Evolutionary conservation across 225 moss, liverwort and hornwort species (phyloP).

Genomic region (Bryum argenteum): DNA sequence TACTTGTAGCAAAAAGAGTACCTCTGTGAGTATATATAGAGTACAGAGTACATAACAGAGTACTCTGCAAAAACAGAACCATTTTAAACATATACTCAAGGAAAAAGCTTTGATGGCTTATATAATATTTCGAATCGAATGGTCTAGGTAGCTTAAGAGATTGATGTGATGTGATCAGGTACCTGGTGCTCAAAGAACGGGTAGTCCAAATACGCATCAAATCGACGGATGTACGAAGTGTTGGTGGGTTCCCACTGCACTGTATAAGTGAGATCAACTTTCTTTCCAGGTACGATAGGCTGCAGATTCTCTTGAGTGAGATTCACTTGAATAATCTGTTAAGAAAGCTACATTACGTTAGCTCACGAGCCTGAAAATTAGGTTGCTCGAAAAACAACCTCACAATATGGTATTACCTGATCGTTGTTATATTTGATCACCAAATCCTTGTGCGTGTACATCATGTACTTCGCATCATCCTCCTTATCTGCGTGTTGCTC

Average conservation of each 20-base stretch:
- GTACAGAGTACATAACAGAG: no score
- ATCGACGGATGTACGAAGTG: slow-evolving; percentile 78
- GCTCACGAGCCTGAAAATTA: no score
- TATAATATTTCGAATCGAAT: no score
- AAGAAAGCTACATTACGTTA: neutral
- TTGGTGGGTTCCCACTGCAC: slow-evolving; percentile 85
- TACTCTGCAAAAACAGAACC: no score
- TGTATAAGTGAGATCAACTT: slow-evolving; percentile 80
- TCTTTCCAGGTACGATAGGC: slow-evolving; percentile 63
- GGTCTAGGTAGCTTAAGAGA: no score
- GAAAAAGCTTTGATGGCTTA: no score
- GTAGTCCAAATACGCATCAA: slow-evolving; percentile 98
- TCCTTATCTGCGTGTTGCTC: slow-evolving; percentile 65
- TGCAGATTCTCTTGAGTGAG: slow-evolving; percentile 80
- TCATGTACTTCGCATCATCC: slow-evolving; percentile 50
- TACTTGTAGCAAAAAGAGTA: no score
- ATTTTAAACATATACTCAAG: no score
- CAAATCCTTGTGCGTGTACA: slow-evolving; percentile 82
- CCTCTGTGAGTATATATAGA: no score
- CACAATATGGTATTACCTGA: slow-evolving; percentile 55
- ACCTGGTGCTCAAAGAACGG: slow-evolving; percentile 99
- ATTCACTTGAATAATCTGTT: slow-evolving; percentile 97
- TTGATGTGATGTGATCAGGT: neutral
- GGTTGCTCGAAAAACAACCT: neutral
- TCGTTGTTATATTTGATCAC: slow-evolving; percentile 82